Evolutionary conservation across 331 rosid species (phyloP), one percentile per base, ranked within the genome.

Genomic region (Prunus yedoensis): DNA sequence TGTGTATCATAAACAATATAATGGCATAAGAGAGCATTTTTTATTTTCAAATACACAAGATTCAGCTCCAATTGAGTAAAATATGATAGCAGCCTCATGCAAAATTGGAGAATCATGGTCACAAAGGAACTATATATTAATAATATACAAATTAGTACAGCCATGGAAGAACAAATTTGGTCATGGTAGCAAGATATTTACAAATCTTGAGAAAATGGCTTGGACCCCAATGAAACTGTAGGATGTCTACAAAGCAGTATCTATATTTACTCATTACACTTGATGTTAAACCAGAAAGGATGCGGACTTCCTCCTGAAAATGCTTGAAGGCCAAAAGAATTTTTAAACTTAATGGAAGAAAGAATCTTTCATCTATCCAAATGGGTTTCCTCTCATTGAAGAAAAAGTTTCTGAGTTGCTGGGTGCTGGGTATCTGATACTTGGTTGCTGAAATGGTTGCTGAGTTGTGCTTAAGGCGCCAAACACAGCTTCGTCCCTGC

Each of bases 341-440:
- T 23, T 23, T 67, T 8, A 10, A 13, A 4, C 16, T 12, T 10
- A 15, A 49, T 8, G n/a, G 30, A 17, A 25, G 3, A 67, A 70
- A 47, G 54, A 21, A 43, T 18, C 10, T 57, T 61, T 53, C 27
- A 15, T 54, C 80, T 87, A 92, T 71, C 77, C 93, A 79, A 91
- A 93, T 61, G 98, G 98, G 54, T 94, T 91, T 71, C 86, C 82
- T 74, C 91, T 81, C 52, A 18, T 64, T 53, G 87, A 69, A 66
- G 88, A 69, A 47, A 71, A 79, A 30, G 84, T 68, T 61, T 46
- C 80, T 62, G 81, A 54, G 28, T 77, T 49, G 62, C 67, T 23
- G 52, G 83, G 80, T 27, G 83, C 77, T 63, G 68, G 63, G 78
- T 50, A 80, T 80, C 11, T 69, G 27, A 76, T 79, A 18, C 63